These are phyloP conservation scores for Calonectria pteridis DNA, from an alignment of 2,329 filamentous ascomycete species.

Conservation along the genomic window DNA sequence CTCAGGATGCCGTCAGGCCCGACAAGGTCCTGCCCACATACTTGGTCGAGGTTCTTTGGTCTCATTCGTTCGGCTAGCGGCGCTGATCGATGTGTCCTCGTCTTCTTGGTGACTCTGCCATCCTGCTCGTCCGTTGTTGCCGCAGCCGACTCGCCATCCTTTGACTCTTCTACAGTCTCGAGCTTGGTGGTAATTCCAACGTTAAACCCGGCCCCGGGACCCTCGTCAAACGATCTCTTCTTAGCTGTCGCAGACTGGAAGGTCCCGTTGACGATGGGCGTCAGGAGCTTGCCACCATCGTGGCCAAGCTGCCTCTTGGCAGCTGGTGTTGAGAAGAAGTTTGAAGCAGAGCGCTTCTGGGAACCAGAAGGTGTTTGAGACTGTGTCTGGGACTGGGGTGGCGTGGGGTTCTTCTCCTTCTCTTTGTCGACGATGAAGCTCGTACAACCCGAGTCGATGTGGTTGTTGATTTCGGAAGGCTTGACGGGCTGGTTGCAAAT, in stretches of 20 bases:
- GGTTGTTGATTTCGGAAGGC: constrained; percentile 83
- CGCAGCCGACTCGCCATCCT: constrained; percentile 21
- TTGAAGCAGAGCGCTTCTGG: constrained; percentile 68
- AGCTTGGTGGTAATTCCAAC: constrained; percentile 2
- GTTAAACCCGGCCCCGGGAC: constrained; percentile 54
- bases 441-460: constrained; percentile 88
- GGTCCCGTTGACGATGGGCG: constrained; percentile 51
- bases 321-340: constrained; percentile 73
- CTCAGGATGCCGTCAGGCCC: constrained; percentile 86
- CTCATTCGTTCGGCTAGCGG: constrained; percentile 96
- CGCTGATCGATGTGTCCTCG: constrained; percentile 78
- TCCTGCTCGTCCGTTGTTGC: constrained; percentile 39
- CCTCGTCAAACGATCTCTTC: constrained; percentile 68
- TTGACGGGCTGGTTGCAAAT: constrained; percentile 83
- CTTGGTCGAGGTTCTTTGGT: constrained; percentile 84
- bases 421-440: constrained; percentile 71
- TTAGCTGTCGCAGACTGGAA: constrained; percentile 51
- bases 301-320: constrained; percentile 64
- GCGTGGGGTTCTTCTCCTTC: constrained; percentile 48
- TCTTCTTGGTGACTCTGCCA: constrained; percentile 69
- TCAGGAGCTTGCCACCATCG: constrained; percentile 45
- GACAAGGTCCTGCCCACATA: constrained; percentile 92
- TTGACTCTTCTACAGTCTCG: constrained; percentile 10
- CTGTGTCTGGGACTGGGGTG: constrained; percentile 47
- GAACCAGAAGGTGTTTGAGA: constrained; percentile 52